Evolutionary conservation across 1,139 yeast genomes (phyloP), one percentile per base, ranked within the genome.

Genomic region (Suhomyces guaymorum): DNA sequence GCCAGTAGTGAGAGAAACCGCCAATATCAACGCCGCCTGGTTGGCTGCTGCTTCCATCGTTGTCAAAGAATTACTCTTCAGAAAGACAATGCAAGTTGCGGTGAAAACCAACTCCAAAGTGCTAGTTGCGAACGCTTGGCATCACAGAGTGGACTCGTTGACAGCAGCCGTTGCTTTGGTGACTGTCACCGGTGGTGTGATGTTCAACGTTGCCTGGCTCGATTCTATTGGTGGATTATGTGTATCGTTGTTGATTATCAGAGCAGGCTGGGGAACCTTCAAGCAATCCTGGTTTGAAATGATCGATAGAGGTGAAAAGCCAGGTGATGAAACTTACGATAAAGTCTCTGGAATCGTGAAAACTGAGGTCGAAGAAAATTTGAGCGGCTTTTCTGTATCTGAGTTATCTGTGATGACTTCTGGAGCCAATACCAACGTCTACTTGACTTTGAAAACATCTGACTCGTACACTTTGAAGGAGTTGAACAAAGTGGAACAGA

Each of bases 51-150:
- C 81, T 2, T 88, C 96, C 2, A 87, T 92, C 41, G 74, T 73
- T 3, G 75, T 89, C 31, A 92, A 92, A 55, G 98, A 92, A 58
- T 73, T 95, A 73, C 77, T 92, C 30, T 92, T 78, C 61, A 78
- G 78, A 39, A 85, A 86, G 11, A 92, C 98, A 0, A 74, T 82
- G 66, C 76, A 78, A 44, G 80, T 92, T 13, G 97, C 97, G 3
- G 66, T 71, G 28, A 66, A 73, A 42, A 78, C 89, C 19, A 84
- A 87, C 52, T 88, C 97, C 2, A 86, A 88, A 43, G 97, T 92
- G 4, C 71, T 92, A 37, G 82, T 88, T 32, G 98, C 98, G 5
- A 92, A 92, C 54, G 98, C 98, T 3, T 92, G 97, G 97, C 98
- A 92, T 57, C 98, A 92, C 55, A 74, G 98, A 44, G 90, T 92